Evolutionary conservation across 768 basidiomycete genomes (phyloP).

Genomic region (Tubosaeta brunneosetosa): DNA sequence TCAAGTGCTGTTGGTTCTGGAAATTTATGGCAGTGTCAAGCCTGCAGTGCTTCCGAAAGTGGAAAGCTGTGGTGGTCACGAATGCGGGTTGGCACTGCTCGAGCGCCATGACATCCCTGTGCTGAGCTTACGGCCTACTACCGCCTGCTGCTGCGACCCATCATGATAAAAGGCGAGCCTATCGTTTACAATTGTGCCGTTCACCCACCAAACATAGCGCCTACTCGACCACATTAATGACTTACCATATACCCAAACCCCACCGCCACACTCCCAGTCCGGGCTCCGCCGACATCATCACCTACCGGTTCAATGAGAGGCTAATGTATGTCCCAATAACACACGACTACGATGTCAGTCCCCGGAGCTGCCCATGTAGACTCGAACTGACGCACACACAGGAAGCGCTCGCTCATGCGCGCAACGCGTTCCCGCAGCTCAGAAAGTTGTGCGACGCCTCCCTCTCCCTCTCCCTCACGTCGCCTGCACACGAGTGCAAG

Average conservation of each 20-base stretch:
- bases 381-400: conserved; percentile 14
- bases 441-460: conserved; percentile 33
- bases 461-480: conserved; percentile 42
- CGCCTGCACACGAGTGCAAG: conserved; percentile 29
- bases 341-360: conserved; percentile 39
- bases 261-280: not conserved
- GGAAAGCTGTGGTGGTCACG: too few species aligned
- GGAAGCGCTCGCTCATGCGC: conserved; percentile 49
- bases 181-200: not conserved
- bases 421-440: conserved; percentile 46
- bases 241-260: not conserved
- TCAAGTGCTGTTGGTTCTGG: too few species aligned
- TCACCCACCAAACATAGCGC: not conserved
- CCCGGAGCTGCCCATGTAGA: not conserved
- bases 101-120: too few species aligned
- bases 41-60: too few species aligned
- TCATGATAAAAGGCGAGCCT: not conserved
- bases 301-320: conserved; percentile 40
- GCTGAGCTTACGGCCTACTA: too few species aligned
- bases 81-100: too few species aligned
- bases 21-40: too few species aligned
- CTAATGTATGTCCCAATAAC: conserved; percentile 52
- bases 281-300: conserved; percentile 38
- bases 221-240: not conserved
- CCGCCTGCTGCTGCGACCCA: too few species aligned